Percentiles rank a stretch among this genome's conserved stretches.
Evolutionary conservation across 177 flowering plant species (phyloP).

Genomic region (Vitis hybrid): DNA sequence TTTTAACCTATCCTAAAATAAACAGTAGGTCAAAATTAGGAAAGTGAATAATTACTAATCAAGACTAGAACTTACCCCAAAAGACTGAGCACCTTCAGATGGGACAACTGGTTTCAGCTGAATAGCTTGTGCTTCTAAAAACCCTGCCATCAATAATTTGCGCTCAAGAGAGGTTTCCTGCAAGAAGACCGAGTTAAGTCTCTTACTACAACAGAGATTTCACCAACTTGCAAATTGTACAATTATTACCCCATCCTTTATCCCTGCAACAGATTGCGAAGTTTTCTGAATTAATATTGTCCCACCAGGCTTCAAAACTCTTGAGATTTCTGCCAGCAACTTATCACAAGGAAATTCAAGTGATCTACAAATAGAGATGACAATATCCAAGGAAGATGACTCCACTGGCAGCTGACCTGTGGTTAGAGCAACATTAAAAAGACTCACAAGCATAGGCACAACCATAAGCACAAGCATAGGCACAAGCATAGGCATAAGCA

Average conservation of each 20-base stretch:
- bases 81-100: slow-evolving; percentile 28
- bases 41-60: too few species aligned
- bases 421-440: background rate
- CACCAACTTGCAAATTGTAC: background rate
- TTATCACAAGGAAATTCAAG: slow-evolving; percentile 42
- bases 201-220: background rate
- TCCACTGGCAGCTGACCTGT: slow-evolving; percentile 65
- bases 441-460: too few species aligned
- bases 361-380: slow-evolving; percentile 34
- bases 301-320: slow-evolving; percentile 80
- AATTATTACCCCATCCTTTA: slow-evolving; percentile 32
- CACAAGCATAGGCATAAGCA: too few species aligned
- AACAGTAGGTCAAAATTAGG: too few species aligned
- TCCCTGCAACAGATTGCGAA: slow-evolving; percentile 22
- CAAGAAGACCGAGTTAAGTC: slow-evolving; percentile 15
- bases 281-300: slow-evolving; percentile 32
- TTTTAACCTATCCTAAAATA: too few species aligned
- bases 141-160: slow-evolving; percentile 71
- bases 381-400: slow-evolving; percentile 51
- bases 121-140: slow-evolving; percentile 49
- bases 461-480: too few species aligned
- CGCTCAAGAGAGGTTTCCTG: slow-evolving; percentile 57
- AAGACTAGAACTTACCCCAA: slow-evolving; percentile 40
- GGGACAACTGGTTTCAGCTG: slow-evolving; percentile 29
- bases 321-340: slow-evolving; percentile 47